Conservation (phyloP, 352 stramenopile genomes). For the Phytophthora cactorum region DNA sequence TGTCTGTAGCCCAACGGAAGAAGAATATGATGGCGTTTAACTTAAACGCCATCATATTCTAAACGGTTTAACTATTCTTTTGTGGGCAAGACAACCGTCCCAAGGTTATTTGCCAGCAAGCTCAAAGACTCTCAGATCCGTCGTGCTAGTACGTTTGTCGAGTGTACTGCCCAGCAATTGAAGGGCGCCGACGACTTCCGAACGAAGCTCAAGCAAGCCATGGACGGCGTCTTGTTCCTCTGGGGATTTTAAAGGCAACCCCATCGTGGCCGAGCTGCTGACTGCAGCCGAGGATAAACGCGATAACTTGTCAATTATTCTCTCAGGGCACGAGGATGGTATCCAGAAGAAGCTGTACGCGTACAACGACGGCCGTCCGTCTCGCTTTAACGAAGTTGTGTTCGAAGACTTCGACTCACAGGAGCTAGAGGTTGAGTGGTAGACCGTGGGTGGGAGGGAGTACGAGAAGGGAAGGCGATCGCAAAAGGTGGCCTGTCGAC, state of each 20-base stretch:
- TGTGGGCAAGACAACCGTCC: slow-evolving; percentile 81
- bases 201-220: slow-evolving; percentile 68
- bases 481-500: slow-evolving; percentile 65
- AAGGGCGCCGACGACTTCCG: slow-evolving; percentile 79
- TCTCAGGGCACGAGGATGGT: slow-evolving; percentile 90
- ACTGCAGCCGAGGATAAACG: slow-evolving; percentile 68
- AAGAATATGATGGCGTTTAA: slow-evolving; percentile 75
- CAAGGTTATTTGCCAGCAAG: slow-evolving; percentile 80
- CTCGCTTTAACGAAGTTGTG: slow-evolving; percentile 83
- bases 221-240: slow-evolving; percentile 92
- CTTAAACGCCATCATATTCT: too few species aligned
- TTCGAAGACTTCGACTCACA: slow-evolving; percentile 94
- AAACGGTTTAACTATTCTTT: slow-evolving; percentile 54
- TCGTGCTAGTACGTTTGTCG: slow-evolving; percentile 37
- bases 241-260: slow-evolving; percentile 74
- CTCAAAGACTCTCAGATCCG: slow-evolving; percentile 79
- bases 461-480: slow-evolving; percentile 37
- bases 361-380: slow-evolving; percentile 90
- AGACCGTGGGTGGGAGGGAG: slow-evolving; percentile 50
- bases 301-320: slow-evolving; percentile 85
- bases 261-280: slow-evolving; percentile 89
- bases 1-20: slow-evolving; percentile 65
- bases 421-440: slow-evolving; percentile 68
- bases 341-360: slow-evolving; percentile 93
- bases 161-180: slow-evolving; percentile 68